A percentile compares a stretch with the other conserved stretches of the same genome.
phyloP scores from a whole-genome alignment of 2,329 filamentous ascomycete species.

The Ophiostoma himal-ulmi region DNA sequence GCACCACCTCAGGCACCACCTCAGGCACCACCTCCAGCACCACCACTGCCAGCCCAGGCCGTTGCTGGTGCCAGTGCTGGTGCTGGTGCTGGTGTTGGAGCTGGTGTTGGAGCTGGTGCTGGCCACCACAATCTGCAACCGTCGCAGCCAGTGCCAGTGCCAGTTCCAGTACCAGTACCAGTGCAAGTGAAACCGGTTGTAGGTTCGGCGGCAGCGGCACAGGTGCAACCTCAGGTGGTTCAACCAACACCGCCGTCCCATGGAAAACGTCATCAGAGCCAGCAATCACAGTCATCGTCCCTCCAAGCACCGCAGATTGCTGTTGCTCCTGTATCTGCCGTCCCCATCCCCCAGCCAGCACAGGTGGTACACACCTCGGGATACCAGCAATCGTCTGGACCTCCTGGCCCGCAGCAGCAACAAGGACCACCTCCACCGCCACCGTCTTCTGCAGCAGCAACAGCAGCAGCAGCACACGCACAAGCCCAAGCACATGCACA shows the following conservation, averaged over 20 bases:
- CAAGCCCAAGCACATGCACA: constrained; percentile 28
- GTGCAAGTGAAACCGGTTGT: constrained; percentile 2
- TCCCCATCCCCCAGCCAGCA: constrained; percentile 20
- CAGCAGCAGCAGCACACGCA: constrained; percentile 26
- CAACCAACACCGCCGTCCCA: constrained; percentile 24
- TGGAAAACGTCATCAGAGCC: constrained; percentile 25
- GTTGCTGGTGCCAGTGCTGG: neutral
- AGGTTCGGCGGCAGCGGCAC: constrained; percentile 19
- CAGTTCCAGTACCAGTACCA: neutral
- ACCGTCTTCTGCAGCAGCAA: neutral
- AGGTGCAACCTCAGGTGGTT: constrained; percentile 17
- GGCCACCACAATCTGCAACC: neutral
- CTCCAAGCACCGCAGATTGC: constrained; percentile 22
- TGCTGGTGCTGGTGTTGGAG: neutral
- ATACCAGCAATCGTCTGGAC: constrained; percentile 3
- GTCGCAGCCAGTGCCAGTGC: neutral
- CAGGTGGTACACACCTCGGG: constrained; percentile 14
- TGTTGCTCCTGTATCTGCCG: constrained; percentile 25
- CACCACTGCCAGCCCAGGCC: constrained; percentile 26
- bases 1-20: no score
- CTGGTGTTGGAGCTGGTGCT: neutral
- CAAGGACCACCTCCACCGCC: neutral
- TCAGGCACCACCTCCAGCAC: constrained; percentile 32
- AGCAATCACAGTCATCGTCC: constrained; percentile 17
- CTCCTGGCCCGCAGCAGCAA: constrained; percentile 17